Evolutionary conservation across 1,139 yeast genomes (phyloP).

Genomic region (Chernovozyma aurita): DNA sequence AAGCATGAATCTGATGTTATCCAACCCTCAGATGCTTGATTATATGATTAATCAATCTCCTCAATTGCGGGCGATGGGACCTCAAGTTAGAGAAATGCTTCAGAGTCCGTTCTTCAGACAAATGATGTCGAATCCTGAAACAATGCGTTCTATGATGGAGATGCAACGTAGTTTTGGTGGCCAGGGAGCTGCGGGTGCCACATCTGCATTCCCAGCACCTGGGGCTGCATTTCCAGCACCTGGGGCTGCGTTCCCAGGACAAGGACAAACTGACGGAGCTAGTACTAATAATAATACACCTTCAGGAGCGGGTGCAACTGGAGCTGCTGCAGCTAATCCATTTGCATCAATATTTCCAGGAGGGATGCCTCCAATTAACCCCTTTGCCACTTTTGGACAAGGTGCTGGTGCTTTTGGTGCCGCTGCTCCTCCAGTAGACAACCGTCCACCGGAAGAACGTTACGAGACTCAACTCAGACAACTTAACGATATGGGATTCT

Average conservation of each 20-base stretch:
- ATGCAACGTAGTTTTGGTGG: constrained; percentile 52
- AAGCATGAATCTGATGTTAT: constrained; percentile 72
- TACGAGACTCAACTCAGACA: constrained; percentile 88
- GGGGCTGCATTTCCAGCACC: constrained; percentile 60
- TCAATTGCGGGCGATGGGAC: constrained; percentile 80
- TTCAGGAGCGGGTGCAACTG: constrained; percentile 11
- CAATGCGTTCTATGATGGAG: constrained; percentile 78
- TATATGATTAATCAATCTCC: constrained; percentile 80
- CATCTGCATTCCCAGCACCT: constrained; percentile 52
- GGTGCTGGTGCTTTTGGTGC: constrained; percentile 28
- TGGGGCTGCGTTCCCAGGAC: constrained; percentile 31
- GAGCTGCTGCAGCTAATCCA: constrained; percentile 43
- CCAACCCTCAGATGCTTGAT: constrained; percentile 80
- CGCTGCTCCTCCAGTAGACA: constrained; percentile 53
- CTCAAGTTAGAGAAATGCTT: constrained; percentile 80
- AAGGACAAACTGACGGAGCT: constrained; percentile 14
- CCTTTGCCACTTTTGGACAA: constrained; percentile 44
- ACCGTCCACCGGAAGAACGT: constrained; percentile 92
- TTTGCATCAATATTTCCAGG: constrained; percentile 45
- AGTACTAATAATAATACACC: constrained; percentile 10
- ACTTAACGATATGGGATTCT: constrained; percentile 93
- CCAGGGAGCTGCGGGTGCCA: constrained; percentile 27
- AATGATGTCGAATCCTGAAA: constrained; percentile 81
- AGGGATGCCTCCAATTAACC: constrained; percentile 36
- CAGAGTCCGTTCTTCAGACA: constrained; percentile 82